Conservation (phyloP, 805 yeast genomes). For the Nakazawaea wyomingensis region DNA sequence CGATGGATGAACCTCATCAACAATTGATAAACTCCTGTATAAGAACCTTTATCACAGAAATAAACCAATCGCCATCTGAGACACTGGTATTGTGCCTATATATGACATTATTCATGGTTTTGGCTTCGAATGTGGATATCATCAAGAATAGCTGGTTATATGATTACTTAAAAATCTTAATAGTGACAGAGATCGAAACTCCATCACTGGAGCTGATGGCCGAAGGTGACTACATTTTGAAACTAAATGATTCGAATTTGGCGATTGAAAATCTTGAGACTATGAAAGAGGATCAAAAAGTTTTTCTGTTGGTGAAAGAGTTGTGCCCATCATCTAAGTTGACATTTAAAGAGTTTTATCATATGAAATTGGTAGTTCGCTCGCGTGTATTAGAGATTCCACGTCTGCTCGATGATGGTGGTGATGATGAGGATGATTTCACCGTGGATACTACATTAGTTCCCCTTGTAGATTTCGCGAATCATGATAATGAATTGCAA, state of each 20-base stretch:
- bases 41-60: constrained; percentile 15
- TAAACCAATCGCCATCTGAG: constrained; percentile 2
- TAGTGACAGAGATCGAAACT: constrained; percentile 25
- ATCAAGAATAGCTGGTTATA: constrained; percentile 22
- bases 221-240: constrained; percentile 17
- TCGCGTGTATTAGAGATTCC: constrained; percentile 69
- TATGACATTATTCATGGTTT: constrained; percentile 20
- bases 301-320: constrained; percentile 12
- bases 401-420: constrained; percentile 20
- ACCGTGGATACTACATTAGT: constrained; percentile 51
- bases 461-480: constrained; percentile 64
- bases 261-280: background rate
- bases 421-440: constrained; percentile 30
- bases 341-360: constrained; percentile 7
- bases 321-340: background rate
- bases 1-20: constrained; percentile 17
- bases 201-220: constrained; percentile 21
- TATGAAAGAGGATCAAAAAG: background rate
- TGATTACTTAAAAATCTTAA: constrained; percentile 29
- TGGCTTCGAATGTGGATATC: constrained; percentile 7
- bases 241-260: too few species aligned
- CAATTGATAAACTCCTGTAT: constrained; percentile 18
- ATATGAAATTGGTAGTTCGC: constrained; percentile 34
- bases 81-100: constrained; percentile 23
- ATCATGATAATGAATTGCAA: constrained; percentile 41